A percentile compares a stretch with the other conserved stretches of the same genome.
Evolutionary conservation across 2,329 filamentous ascomycete species (phyloP).

Genomic region (Fusarium siculi): DNA sequence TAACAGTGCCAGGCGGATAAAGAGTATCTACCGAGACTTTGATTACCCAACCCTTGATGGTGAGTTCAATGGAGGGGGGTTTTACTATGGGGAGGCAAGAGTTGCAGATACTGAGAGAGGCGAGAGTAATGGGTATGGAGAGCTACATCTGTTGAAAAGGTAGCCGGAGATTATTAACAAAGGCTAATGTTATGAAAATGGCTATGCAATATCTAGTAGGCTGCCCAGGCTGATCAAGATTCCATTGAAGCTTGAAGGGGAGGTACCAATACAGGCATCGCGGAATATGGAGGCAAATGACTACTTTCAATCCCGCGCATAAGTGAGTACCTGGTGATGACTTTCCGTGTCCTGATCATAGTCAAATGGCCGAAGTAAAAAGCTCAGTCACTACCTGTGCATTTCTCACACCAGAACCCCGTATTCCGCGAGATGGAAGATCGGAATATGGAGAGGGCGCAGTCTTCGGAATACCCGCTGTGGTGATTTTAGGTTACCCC

Average conservation of each 20-base stretch:
- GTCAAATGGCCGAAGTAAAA: no score
- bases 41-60: constrained; percentile 45
- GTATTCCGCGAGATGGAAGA: not conserved
- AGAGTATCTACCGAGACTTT: constrained; percentile 38
- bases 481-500: not conserved
- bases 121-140: constrained; percentile 6
- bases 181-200: not conserved
- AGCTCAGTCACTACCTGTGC: no score
- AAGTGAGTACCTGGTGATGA: not conserved
- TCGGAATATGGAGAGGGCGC: not conserved
- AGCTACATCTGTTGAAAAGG: not conserved
- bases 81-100: not conserved
- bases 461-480: not conserved
- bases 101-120: constrained; percentile 1
- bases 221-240: not conserved
- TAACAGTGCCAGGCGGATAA: constrained; percentile 48
- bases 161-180: not conserved
- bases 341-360: fast-evolving
- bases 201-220: not conserved
- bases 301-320: not conserved
- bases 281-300: not conserved
- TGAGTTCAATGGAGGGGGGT: constrained; percentile 26
- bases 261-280: not conserved
- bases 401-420: not conserved
- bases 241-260: no score